These are phyloP conservation scores for Amyloporia xantha DNA, from an alignment of 768 basidiomycete species.

Conservation along the genomic window DNA sequence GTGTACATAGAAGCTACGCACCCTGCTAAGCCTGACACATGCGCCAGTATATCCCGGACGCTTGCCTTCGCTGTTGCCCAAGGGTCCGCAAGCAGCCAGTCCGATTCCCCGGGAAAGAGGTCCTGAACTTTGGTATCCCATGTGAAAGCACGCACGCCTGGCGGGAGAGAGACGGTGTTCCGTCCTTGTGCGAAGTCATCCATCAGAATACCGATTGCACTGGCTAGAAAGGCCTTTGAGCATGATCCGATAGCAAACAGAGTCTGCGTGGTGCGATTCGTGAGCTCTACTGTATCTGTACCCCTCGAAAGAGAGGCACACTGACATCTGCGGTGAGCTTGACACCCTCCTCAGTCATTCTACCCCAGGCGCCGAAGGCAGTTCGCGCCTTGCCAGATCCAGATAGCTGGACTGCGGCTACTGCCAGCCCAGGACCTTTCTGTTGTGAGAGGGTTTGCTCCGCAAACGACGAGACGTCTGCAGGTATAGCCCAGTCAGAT, in stretches of 20 bases:
- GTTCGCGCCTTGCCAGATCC: neutral
- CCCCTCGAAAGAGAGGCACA: neutral
- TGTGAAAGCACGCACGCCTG: slow-evolving; percentile 13
- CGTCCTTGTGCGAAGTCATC: slow-evolving; percentile 25
- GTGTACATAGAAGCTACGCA: slow-evolving; percentile 7
- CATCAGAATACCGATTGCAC: slow-evolving; percentile 25
- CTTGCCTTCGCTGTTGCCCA: slow-evolving; percentile 31
- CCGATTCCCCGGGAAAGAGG: slow-evolving; percentile 29
- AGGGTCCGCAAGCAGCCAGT: slow-evolving; percentile 35
- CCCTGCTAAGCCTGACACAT: slow-evolving; percentile 34
- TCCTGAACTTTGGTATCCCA: slow-evolving; percentile 27
- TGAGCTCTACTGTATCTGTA: neutral
- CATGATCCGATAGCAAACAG: slow-evolving; percentile 25
- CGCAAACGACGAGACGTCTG: slow-evolving; percentile 1
- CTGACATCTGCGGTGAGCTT: slow-evolving; percentile 6
- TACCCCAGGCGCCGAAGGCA: slow-evolving; percentile 10
- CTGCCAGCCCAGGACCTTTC: slow-evolving; percentile 5
- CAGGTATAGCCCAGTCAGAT: neutral
- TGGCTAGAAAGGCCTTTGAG: slow-evolving; percentile 26
- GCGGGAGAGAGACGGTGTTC: slow-evolving; percentile 21
- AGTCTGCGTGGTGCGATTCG: slow-evolving; percentile 14
- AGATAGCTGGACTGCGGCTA: slow-evolving; percentile 6
- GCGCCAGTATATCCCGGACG: slow-evolving; percentile 32
- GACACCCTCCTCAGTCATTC: slow-evolving; percentile 8
- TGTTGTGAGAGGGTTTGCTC: neutral